Base-by-base conservation (phyloP, 495 filamentous ascomycete species). In the Penicillium ucsense region DNA sequence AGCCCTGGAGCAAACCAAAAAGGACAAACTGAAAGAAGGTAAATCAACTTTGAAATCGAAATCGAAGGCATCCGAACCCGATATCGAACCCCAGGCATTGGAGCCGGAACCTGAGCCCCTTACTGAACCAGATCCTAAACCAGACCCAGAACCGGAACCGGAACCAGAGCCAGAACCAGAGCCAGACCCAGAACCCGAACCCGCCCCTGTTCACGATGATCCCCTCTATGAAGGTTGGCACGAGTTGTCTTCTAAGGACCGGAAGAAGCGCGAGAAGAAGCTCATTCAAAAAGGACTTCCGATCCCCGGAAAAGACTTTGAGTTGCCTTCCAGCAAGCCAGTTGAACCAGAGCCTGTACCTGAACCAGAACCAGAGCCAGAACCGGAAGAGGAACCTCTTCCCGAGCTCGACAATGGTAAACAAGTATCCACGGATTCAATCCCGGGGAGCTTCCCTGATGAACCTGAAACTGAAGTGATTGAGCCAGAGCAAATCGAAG, bases 1-100 rank as follows among this genome's bases (percentile, higher is more conserved):
- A 52, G 64, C 62, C 28, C 60, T 79, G 35, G 70, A 76, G 48
- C 63, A 65, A 46, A 54, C 57, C 34, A 72, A 63, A 46, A 66
- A 65, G 52, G 68, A 75, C 20, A 67, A 67, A 47, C 48, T 58
- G 7, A 66, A 67, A 43, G 62, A 65, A 38, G 61, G 66, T 36
- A 57, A 56, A 41, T 56, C 56, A 38, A 61, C 60, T 47, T 49
- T 56, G 2, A 64, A 65, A 39, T 32, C 50, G 31, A 68, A 60
- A 41, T 48, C 44, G 7, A 59, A 57, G 41, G 52, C 52, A 29
- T 43, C 42, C 34, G 46, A 55, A 32, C 33, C 34, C 12, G 46
- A 55, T n/a, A 47, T 48, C 3, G 55, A 58, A 38, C 43, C 34
- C 6, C 34, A 35, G 34, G 34, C 10, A 35, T 10, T 10, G 6